phyloP scores from a whole-genome alignment of 805 yeast species.

The Isabelozyma rhagii region DNA sequence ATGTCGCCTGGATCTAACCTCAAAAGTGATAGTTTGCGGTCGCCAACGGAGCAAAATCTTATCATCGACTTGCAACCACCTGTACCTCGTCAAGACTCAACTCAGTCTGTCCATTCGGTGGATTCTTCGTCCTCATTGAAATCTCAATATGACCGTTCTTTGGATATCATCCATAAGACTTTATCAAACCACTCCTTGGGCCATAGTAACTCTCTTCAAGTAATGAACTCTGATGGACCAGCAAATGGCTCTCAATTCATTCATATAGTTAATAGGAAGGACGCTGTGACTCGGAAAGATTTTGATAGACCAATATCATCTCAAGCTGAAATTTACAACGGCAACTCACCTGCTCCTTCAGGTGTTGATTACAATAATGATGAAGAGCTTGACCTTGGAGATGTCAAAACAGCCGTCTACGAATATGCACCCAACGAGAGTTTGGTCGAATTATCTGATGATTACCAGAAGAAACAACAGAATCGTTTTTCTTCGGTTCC shows the following conservation, averaged over 20 bases:
- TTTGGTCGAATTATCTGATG: slow-evolving; percentile 1
- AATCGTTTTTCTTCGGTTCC: slow-evolving; percentile 13
- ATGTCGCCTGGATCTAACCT: background rate
- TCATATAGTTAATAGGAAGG: slow-evolving; percentile 8
- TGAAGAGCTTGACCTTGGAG: slow-evolving; percentile 2
- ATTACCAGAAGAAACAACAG: slow-evolving; percentile 3
- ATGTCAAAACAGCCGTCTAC: background rate
- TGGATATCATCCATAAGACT: slow-evolving; percentile 9
- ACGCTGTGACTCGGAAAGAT: background rate
- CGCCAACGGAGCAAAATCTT: slow-evolving; percentile 5
- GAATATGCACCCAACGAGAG: background rate
- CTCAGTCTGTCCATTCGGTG: slow-evolving; percentile 10
- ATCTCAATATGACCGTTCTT: slow-evolving; percentile 11
- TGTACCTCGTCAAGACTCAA: background rate
- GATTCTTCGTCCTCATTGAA: slow-evolving; percentile 6
- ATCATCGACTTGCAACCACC: slow-evolving; percentile 1
- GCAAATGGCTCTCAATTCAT: slow-evolving; percentile 2
- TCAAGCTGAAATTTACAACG: slow-evolving; percentile 13
- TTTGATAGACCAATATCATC: slow-evolving; percentile 19
- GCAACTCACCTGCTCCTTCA: background rate
- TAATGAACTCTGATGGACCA: background rate
- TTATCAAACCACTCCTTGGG: slow-evolving; percentile 5
- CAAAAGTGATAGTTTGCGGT: background rate
- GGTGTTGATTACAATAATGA: background rate
- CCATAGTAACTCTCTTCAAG: background rate